Percentiles rank a stretch among this genome's conserved stretches.
These are phyloP conservation scores for Xylariaceae sp. DNA, from an alignment of 2,329 filamentous ascomycete genomes.

Conservation along the genomic window DNA sequence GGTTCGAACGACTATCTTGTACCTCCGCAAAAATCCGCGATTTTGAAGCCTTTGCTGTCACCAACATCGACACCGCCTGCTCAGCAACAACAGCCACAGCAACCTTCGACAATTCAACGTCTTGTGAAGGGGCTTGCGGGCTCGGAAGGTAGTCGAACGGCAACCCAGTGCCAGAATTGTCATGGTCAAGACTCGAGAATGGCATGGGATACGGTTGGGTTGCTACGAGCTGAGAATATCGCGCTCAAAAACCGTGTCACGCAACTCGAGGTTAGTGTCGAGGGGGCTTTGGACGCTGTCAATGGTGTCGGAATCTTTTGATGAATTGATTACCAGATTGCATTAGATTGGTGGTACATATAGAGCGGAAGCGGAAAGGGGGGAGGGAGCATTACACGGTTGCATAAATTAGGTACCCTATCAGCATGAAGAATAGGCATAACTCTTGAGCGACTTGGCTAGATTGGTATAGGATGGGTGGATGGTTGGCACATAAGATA, in stretches of 20 bases:
- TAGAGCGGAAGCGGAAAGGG: no score
- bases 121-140: conserved; percentile 44
- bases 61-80: no score
- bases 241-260: conserved; percentile 56
- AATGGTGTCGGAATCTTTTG: conserved; percentile 49
- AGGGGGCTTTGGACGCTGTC: conserved; percentile 57
- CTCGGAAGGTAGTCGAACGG: conserved; percentile 27
- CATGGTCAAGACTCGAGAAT: conserved; percentile 54
- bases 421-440: no score
- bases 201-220: conserved; percentile 62
- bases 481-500: no score
- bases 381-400: no score
- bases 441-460: no score
- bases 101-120: conserved; percentile 46
- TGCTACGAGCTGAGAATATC: conserved; percentile 60
- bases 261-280: conserved; percentile 56
- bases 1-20: conserved; percentile 11
- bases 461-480: no score
- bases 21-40: conserved; percentile 9
- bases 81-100: no score
- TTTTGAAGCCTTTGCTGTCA: conserved; percentile 25
- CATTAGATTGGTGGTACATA: no score
- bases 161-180: conserved; percentile 51
- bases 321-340: no score
- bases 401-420: no score